These are phyloP conservation scores for Viola odorata DNA, from an alignment of 345 rosid species.

Conservation along the genomic window DNA sequence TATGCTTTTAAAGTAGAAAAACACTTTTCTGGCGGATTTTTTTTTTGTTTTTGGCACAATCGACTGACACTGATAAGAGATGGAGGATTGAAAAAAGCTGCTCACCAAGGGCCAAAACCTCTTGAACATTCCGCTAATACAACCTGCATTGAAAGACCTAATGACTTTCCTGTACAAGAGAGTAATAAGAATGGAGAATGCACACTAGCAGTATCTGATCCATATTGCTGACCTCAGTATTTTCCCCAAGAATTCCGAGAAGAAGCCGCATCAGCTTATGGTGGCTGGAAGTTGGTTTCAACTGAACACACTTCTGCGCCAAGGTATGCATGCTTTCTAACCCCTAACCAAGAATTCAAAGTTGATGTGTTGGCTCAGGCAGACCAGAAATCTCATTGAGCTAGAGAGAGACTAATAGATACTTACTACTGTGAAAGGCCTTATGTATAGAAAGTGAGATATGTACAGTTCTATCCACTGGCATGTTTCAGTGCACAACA, in stretches of 20 bases:
- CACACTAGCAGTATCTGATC: slow-evolving; percentile 2
- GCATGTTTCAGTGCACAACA: slow-evolving; percentile 53
- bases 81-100: background rate
- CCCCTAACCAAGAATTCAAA: slow-evolving; percentile 39
- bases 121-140: slow-evolving; percentile 87
- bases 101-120: slow-evolving; percentile 96
- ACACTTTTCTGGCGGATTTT: no score
- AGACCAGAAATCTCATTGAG: slow-evolving; percentile 7
- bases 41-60: no score
- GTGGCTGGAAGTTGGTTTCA: slow-evolving; percentile 53
- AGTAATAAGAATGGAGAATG: background rate
- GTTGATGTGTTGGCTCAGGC: background rate
- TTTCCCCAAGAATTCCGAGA: slow-evolving; percentile 81
- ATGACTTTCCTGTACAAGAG: background rate
- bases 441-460: slow-evolving; percentile 71
- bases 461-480: slow-evolving; percentile 81
- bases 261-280: slow-evolving; percentile 69
- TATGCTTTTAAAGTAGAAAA: no score
- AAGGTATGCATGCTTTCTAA: slow-evolving; percentile 82
- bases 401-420: background rate
- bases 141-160: slow-evolving; percentile 46
- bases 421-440: slow-evolving; percentile 79
- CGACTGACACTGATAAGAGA: no score
- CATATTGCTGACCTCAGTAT: slow-evolving; percentile 57
- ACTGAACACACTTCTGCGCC: slow-evolving; percentile 75